Conservation (phyloP, 345 rosid genomes). For the Pseudoturritis turrita region DNA sequence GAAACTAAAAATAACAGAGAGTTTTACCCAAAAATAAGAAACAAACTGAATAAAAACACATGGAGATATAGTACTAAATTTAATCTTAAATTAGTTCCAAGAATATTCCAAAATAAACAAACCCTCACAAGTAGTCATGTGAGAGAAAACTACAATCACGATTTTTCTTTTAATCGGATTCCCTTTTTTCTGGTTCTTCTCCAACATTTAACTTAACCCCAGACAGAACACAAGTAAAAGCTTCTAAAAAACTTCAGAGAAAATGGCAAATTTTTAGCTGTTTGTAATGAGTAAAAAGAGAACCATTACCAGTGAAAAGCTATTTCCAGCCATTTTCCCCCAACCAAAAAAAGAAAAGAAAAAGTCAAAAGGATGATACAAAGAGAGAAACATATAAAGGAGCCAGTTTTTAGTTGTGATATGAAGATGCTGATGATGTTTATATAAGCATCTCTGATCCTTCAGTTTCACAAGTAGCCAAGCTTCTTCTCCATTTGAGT, state of each 20-base stretch:
- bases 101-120: conserved; percentile 3
- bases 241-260: background rate
- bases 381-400: background rate
- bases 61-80: background rate
- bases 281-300: conserved; percentile 10
- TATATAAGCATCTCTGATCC: conserved; percentile 19
- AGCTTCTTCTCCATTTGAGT: conserved; percentile 27
- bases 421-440: conserved; percentile 13
- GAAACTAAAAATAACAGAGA: background rate
- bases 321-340: conserved; percentile 7
- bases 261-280: background rate
- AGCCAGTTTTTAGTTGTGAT: conserved; percentile 5
- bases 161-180: conserved; percentile 27
- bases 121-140: background rate
- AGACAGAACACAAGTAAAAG: conserved; percentile 11
- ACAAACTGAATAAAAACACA: background rate
- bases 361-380: conserved; percentile 17
- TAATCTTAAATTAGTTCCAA: background rate
- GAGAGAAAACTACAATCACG: conserved; percentile 26
- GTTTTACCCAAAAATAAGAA: background rate
- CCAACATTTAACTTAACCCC: conserved; percentile 10
- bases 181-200: conserved; percentile 9
- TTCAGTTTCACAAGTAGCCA: conserved; percentile 17
- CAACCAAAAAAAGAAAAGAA: background rate
- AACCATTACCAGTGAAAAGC: background rate